A percentile compares a stretch with the other conserved stretches of the same genome.
Conservation (phyloP, 129 eudicot genomes). For the Flaveria linearis region DNA sequence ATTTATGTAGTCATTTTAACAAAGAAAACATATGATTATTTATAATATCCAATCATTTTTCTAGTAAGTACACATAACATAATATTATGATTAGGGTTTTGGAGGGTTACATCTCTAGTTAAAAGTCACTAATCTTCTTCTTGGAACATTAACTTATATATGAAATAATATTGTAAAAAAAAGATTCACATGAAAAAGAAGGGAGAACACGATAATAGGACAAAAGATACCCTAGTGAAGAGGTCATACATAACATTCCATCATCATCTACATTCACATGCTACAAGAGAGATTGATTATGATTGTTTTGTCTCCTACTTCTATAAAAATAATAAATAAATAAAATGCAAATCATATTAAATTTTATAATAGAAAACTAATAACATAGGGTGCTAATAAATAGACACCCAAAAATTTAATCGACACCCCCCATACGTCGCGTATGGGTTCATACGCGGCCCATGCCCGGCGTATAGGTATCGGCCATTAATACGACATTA, state of each 20-base stretch:
- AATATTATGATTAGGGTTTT: neutral
- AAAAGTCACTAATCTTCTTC: neutral
- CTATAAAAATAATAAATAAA: neutral
- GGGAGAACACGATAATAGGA: constrained; percentile 32
- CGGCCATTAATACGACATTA: too few species aligned
- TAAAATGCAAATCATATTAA: neutral
- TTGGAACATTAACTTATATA: neutral
- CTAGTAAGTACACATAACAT: neutral
- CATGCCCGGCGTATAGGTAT: too few species aligned
- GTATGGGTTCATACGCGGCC: too few species aligned
- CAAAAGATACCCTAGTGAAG: constrained; percentile 47
- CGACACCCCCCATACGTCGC: too few species aligned
- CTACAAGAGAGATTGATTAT: constrained; percentile 41
- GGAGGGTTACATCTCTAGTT: neutral
- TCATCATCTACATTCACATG: constrained; percentile 50
- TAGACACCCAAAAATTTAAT: too few species aligned
- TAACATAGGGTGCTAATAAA: too few species aligned
- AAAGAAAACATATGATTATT: neutral
- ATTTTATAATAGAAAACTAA: neutral
- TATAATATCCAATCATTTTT: neutral
- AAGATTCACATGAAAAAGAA: constrained; percentile 21
- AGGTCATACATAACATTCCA: constrained; percentile 30
- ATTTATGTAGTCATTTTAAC: neutral
- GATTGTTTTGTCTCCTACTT: constrained; percentile 40
- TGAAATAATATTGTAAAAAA: constrained; percentile 13